A percentile compares a stretch with the other conserved stretches of the same genome.
These are phyloP conservation scores for Populus simonii DNA, from an alignment of 345 rosid species.

Conservation along the genomic window DNA sequence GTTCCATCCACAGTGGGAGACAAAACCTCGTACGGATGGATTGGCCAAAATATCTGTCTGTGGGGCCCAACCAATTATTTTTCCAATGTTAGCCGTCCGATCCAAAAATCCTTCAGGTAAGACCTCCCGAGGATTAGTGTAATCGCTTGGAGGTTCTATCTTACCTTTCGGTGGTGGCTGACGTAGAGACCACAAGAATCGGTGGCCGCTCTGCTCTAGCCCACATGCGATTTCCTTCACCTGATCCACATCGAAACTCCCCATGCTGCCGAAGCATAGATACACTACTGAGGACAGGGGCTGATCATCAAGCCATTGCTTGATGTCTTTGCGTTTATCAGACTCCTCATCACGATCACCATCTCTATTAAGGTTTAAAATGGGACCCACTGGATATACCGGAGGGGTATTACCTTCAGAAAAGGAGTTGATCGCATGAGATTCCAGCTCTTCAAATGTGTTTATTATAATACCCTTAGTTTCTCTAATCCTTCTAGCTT, in stretches of 20 bases:
- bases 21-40: conserved; percentile 7
- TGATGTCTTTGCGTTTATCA: background rate
- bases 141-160: background rate
- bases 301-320: conserved; percentile 16
- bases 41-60: background rate
- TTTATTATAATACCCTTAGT: conserved; percentile 8
- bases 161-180: background rate
- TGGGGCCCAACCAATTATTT: conserved; percentile 16
- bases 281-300: conserved; percentile 11
- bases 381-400: conserved; percentile 11
- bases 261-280: conserved; percentile 23
- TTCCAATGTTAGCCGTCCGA: background rate
- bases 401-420: background rate
- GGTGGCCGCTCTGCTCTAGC: conserved; percentile 3
- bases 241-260: conserved; percentile 9
- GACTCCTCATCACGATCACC: background rate
- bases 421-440: background rate
- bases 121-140: background rate
- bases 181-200: conserved; percentile 23
- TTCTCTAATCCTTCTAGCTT: background rate
- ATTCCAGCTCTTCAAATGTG: conserved; percentile 9
- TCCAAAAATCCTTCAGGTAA: conserved; percentile 2
- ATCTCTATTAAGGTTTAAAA: background rate
- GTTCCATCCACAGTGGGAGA: conserved; percentile 19
- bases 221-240: conserved; percentile 8